A percentile compares a stretch with the other conserved stretches of the same genome.
These are phyloP conservation scores for Ceratonia siliqua DNA, from an alignment of 306 rosid genomes.

Conservation along the genomic window DNA sequence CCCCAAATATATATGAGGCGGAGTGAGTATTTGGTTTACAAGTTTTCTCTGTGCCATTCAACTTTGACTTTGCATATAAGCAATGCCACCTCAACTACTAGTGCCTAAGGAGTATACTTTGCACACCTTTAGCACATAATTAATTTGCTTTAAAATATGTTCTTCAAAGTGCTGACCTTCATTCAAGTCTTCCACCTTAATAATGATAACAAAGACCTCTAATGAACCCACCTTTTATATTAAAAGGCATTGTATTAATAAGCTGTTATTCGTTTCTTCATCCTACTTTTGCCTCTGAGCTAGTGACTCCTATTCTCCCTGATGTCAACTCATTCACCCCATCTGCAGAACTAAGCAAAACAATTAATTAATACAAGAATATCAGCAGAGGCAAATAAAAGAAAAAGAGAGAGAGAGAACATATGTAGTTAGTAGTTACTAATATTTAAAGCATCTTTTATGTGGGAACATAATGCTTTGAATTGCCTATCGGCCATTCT, in stretches of 20 bases:
- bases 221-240: background rate
- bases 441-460: constrained; percentile 26
- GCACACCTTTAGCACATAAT: background rate
- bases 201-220: background rate
- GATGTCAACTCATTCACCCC: background rate
- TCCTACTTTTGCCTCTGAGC: background rate
- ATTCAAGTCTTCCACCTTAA: background rate
- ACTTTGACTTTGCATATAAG: constrained; percentile 19
- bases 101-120: background rate
- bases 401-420: background rate
- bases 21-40: constrained; percentile 39
- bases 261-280: background rate
- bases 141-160: background rate
- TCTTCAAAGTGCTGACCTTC: constrained; percentile 1
- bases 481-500: constrained; percentile 24
- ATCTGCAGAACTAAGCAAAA: background rate
- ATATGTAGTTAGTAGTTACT: background rate
- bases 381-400: background rate
- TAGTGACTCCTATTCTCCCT: too few species aligned
- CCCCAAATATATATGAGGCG: background rate
- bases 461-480: background rate
- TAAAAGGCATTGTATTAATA: too few species aligned
- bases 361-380: background rate
- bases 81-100: constrained; percentile 1
- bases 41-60: background rate